Evolutionary conservation across 306 rosid species (phyloP), one percentile per base, ranked within the genome.

Genomic region (Medicago arabica): DNA sequence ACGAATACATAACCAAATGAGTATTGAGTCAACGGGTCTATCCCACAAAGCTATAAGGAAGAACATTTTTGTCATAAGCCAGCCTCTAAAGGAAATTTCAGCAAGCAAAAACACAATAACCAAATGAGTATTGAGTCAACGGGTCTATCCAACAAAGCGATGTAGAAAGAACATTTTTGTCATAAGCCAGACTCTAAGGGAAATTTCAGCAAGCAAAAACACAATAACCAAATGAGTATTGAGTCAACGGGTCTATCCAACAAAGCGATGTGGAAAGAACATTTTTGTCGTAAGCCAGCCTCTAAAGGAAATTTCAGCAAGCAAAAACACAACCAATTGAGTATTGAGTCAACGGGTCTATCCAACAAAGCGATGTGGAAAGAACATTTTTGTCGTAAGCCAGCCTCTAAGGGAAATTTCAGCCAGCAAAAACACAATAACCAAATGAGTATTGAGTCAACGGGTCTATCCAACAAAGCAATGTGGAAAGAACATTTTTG

Each of bases 1-100:
- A 71, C n/a, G 40, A 47, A 69, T 77, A 73, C 8, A 59, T 65
- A 46, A 66, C 34, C 23, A 57, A 65, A 64, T 23, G n/a, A n/a
- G n/a, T n/a, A 57, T 63, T 38, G 57, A 70, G 67, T 15, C 28
- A 67, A 54, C 50, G 39, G 43, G 16, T 16, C 71, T 59, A 69
- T 57, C 23, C 21, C 28, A 70, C 17, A 75, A 23, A 38, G 60
- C n/a, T 21, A 16, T 25, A 36, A 15, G 40, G 39, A 59, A 3
- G 74, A 53, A 8, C 31, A 17, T 55, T 69, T 63, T 69, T 75
- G 43, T 1, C 61, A 18, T 57, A 2, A 70, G 2, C 70, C 55
- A 69, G 3, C 67, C 59, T 25, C 71, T 43, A 60, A 31, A 28
- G 28, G 70, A 61, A 40, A 55, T n/a, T 53, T 13, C 58, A 23